Percentiles rank a stretch among this genome's conserved stretches.
Evolutionary conservation across 306 rosid species (phyloP).

Genomic region (Citrullus amarus): DNA sequence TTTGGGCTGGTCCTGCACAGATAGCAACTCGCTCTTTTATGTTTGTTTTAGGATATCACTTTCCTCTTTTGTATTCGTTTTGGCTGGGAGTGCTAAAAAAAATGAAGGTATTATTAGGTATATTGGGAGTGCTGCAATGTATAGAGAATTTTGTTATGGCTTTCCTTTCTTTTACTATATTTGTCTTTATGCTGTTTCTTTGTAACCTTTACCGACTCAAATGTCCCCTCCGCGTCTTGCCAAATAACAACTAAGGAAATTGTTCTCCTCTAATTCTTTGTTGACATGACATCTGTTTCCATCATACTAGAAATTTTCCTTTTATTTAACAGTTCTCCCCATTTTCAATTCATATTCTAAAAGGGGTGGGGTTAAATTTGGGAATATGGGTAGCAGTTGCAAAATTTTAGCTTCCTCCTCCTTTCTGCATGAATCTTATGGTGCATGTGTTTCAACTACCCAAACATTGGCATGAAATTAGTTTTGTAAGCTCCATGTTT

Average conservation of each 20-base stretch:
- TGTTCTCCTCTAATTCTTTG: neutral
- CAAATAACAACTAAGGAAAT: neutral
- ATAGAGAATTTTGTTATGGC: neutral
- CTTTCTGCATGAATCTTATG: conserved; percentile 4
- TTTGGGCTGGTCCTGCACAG: neutral
- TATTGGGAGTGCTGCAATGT: neutral
- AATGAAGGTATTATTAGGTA: neutral
- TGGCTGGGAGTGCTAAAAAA: neutral
- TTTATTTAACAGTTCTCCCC: neutral
- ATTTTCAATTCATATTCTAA: conserved; percentile 15
- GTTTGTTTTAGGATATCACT: neutral
- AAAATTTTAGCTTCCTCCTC: conserved; percentile 17
- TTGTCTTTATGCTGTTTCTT: neutral
- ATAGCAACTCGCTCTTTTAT: neutral
- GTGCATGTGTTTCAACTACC: conserved; percentile 17
- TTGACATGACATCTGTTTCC: conserved; percentile 13
- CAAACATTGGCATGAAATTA: conserved; percentile 21
- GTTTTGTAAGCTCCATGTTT: conserved; percentile 1
- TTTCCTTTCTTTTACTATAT: conserved; percentile 2
- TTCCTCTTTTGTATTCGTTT: neutral
- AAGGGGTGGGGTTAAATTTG: conserved; percentile 31
- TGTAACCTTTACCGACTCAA: neutral
- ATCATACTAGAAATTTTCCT: neutral
- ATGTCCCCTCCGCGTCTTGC: neutral
- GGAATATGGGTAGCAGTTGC: conserved; percentile 12